Evolutionary conservation across 176 grass and related monocot genomes (phyloP), one percentile per base, ranked within the genome.

Genomic region (Musa schizocarpa): DNA sequence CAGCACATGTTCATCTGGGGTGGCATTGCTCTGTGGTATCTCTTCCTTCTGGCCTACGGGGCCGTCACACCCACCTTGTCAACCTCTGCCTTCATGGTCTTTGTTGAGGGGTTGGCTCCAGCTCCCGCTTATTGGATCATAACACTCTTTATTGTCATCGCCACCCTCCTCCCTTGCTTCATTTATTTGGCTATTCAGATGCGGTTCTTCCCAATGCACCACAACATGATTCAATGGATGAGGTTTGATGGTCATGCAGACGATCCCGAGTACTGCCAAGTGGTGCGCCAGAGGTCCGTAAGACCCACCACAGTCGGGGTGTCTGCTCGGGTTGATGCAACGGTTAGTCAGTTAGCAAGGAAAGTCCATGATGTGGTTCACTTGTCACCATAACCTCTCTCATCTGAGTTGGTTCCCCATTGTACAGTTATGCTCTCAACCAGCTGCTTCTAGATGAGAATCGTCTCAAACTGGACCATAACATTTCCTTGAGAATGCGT

Each of bases 1-100:
- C 96, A 99, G 20, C 96, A 99, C 73, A 91, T 99, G 72, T 87
- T 95, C 83, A 89, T 99, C 80, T 99, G 91, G 96, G 96, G 91
- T 9, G 88, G 96, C 78, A 86, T 99, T 61, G 83, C 56, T 24
- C 55, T 92, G 43, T 99, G 96, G 96, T 99, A 94, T 50, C 68
- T 88, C 79, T 92, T 96, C 68, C 81, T 97, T 67, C 27, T 94
- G 65, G 80, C 58, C 27, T 99, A 89, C 68, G 96, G 96, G 54
- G 74, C 83, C 49, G 63, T 99, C 11, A 27, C 82, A 19, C 71
- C 86, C 1, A 79, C 71, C 34, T 83, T 77, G 20, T 88, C 91
- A 7, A 99, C 65, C 4, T 78, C 84, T 13, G 90, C 88, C 5
- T 99, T 87, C 76, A 87, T 82, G 85, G 85, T 99, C 43, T 93